Evolutionary conservation across 176 grass and related monocot genomes (phyloP).

Genomic region (Melocanna baccifera): DNA sequence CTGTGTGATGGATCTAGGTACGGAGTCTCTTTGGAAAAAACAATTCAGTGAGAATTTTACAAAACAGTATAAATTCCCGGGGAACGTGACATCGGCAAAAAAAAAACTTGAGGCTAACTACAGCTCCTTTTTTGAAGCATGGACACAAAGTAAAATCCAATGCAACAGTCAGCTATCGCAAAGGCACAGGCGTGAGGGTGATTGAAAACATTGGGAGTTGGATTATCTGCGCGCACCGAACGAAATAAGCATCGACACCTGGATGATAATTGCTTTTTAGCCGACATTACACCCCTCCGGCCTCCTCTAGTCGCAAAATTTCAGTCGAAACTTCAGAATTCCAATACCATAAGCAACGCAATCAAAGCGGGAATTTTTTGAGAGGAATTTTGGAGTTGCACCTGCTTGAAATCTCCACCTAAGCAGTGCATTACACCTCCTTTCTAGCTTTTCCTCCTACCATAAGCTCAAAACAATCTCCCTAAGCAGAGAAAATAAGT

Average conservation of each 20-base stretch:
- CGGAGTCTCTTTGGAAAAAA: too few species aligned
- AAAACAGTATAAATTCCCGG: too few species aligned
- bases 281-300: not conserved
- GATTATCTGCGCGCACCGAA: not conserved
- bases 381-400: too few species aligned
- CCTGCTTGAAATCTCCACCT: too few species aligned
- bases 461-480: too few species aligned
- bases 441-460: not conserved
- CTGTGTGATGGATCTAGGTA: too few species aligned
- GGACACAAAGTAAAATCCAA: not conserved
- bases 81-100: too few species aligned
- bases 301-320: not conserved
- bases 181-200: not conserved
- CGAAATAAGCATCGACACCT: not conserved
- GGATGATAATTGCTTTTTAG: not conserved
- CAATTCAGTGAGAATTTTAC: too few species aligned
- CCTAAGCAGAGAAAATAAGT: too few species aligned
- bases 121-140: too few species aligned
- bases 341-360: conserved; percentile 1
- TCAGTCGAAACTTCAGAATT: not conserved
- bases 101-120: too few species aligned
- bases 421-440: too few species aligned
- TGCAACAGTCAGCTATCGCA: not conserved
- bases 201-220: not conserved
- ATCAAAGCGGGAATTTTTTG: conserved; percentile 34